Evolutionary conservation across 371 early-diverging fungal genomes (phyloP).

Genomic region (Capniomyces stellatus): DNA sequence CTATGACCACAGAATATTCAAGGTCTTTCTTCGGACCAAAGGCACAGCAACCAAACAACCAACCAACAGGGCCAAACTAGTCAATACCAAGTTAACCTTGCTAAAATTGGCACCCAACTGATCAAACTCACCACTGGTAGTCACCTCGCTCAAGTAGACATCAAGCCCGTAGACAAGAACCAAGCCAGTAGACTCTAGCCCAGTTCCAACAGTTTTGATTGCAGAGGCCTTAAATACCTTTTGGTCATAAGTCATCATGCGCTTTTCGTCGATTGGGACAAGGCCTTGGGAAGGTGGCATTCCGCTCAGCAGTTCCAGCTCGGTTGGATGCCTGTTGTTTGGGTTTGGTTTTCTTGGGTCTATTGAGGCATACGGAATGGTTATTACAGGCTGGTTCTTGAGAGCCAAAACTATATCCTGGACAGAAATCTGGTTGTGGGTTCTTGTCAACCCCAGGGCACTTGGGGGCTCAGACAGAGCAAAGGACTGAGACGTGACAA

Average conservation of each 20-base stretch:
- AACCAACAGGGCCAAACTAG: constrained; percentile 52
- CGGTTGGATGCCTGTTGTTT: constrained; percentile 13
- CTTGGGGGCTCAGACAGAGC: constrained; percentile 45
- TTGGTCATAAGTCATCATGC: constrained; percentile 47
- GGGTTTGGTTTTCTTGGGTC: constrained; percentile 73
- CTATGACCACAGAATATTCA: constrained; percentile 41
- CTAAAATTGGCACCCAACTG: constrained; percentile 77
- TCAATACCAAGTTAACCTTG: constrained; percentile 57
- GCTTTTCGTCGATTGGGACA: constrained; percentile 47
- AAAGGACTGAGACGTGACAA: constrained; percentile 54
- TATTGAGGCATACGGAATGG: constrained; percentile 55
- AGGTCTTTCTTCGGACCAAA: constrained; percentile 45
- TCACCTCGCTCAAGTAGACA: constrained; percentile 58
- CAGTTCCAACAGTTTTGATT: constrained; percentile 53
- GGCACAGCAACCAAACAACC: constrained; percentile 48
- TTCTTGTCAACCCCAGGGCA: constrained; percentile 67
- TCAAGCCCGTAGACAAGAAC: constrained; percentile 78
- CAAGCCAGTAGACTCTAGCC: constrained; percentile 83
- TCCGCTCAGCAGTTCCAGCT: constrained; percentile 43
- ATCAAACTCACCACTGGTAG: constrained; percentile 83
- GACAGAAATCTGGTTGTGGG: constrained; percentile 67
- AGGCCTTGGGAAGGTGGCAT: constrained; percentile 57
- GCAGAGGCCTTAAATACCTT: constrained; percentile 38
- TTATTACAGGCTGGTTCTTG: constrained; percentile 43
- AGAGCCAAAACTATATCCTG: constrained; percentile 71